phyloP scores from a whole-genome alignment of 305 asterid species.

The Solanum aculeatissimum region DNA sequence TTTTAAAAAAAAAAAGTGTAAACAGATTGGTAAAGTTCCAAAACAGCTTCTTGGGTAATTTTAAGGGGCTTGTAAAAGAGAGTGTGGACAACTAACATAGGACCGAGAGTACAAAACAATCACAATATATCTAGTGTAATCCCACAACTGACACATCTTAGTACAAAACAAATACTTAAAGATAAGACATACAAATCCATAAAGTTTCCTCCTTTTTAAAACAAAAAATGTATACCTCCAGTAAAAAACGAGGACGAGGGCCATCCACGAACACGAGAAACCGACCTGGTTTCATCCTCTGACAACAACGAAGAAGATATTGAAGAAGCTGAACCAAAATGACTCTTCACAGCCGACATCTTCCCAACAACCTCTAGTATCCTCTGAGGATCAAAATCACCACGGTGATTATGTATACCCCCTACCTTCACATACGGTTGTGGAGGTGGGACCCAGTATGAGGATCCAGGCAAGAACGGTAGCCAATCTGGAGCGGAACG shows the following conservation, averaged over 20 bases:
- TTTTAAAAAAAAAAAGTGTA: no score
- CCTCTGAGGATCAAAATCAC: constrained; percentile 8
- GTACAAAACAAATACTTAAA: neutral
- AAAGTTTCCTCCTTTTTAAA: neutral
- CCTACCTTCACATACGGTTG: neutral
- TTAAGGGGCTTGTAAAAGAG: no score
- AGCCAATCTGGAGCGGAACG: constrained; percentile 65
- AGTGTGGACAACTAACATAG: no score
- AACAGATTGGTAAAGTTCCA: no score
- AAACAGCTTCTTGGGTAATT: no score
- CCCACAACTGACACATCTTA: no score
- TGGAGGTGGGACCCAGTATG: constrained; percentile 53
- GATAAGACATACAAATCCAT: neutral
- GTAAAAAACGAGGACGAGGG: constrained; percentile 14
- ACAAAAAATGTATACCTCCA: constrained; percentile 3
- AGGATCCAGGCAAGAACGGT: constrained; percentile 54
- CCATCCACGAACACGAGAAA: constrained; percentile 9
- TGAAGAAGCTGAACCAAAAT: neutral
- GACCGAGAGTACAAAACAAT: no score
- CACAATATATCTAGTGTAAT: no score
- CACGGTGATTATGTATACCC: neutral
- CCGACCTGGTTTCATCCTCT: constrained; percentile 3
- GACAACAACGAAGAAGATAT: neutral
- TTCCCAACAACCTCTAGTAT: constrained; percentile 24
- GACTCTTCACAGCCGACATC: neutral